A percentile compares a stretch with the other conserved stretches of the same genome.
Conservation (phyloP, 345 rosid species). For the Bretschneidera sinensis region DNA sequence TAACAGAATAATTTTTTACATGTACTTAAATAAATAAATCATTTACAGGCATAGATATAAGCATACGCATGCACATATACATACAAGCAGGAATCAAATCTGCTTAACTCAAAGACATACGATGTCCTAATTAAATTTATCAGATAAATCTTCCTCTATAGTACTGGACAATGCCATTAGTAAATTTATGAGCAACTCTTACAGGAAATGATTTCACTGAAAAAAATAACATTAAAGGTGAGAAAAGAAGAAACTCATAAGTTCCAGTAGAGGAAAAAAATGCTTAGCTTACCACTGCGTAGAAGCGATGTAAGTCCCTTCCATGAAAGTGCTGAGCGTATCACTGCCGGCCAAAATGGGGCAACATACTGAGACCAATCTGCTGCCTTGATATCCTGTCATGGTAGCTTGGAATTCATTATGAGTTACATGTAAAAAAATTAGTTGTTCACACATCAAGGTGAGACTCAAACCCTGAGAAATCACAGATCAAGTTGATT, state of each 20-base stretch:
- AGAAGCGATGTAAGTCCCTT: constrained; percentile 68
- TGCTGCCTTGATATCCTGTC: constrained; percentile 74
- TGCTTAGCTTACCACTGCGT: constrained; percentile 44
- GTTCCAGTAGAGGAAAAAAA: background rate
- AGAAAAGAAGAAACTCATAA: background rate
- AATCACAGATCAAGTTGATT: background rate
- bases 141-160: background rate
- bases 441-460: background rate
- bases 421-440: background rate
- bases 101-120: too few species aligned
- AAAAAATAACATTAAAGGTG: background rate
- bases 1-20: background rate
- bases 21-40: background rate
- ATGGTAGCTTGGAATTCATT: background rate
- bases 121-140: too few species aligned
- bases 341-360: constrained; percentile 95
- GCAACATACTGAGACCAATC: constrained; percentile 86
- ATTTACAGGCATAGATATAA: background rate
- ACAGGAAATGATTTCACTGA: too few species aligned
- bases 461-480: background rate
- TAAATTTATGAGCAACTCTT: too few species aligned
- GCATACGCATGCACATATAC: background rate
- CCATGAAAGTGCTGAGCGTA: constrained; percentile 75
- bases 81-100: background rate
- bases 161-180: too few species aligned